A percentile compares a stretch with the other conserved stretches of the same genome.
Conservation (phyloP, 2,329 filamentous ascomycete genomes). For the Alternaria dauci region DNA sequence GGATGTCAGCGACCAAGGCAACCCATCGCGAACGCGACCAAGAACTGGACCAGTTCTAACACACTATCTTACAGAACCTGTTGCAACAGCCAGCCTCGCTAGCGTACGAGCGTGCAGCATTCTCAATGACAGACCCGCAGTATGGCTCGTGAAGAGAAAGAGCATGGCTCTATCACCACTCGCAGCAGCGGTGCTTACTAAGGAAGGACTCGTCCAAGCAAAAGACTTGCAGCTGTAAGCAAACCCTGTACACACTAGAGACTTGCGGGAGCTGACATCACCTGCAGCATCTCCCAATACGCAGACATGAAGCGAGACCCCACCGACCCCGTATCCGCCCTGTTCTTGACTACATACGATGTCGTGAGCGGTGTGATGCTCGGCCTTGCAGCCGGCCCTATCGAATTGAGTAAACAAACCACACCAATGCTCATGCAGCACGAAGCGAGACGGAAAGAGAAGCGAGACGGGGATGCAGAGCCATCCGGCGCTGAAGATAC, state of each 20-base stretch:
- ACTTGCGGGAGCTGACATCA: not conserved
- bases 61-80: not conserved
- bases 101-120: constrained; percentile 34
- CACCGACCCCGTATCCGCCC: constrained; percentile 33
- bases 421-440: constrained; percentile 6
- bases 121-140: constrained; percentile 33
- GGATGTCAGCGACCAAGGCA: not conserved
- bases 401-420: constrained; percentile 30
- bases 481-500: not conserved
- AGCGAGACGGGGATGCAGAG: not conserved
- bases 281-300: constrained; percentile 22
- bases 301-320: constrained; percentile 30
- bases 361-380: constrained; percentile 31
- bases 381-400: constrained; percentile 32
- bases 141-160: constrained; percentile 40
- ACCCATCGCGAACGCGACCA: not conserved
- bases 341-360: constrained; percentile 34
- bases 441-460: not conserved
- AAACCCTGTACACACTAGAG: not conserved
- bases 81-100: not conserved
- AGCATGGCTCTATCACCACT: constrained; percentile 37
- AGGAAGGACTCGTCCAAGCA: constrained; percentile 32
- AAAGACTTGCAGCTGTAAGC: constrained; percentile 42
- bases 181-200: constrained; percentile 38
- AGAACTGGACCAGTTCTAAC: not conserved